Conservation (phyloP, 208 protist genomes). For the Trypanosoma platydactyli region DNA sequence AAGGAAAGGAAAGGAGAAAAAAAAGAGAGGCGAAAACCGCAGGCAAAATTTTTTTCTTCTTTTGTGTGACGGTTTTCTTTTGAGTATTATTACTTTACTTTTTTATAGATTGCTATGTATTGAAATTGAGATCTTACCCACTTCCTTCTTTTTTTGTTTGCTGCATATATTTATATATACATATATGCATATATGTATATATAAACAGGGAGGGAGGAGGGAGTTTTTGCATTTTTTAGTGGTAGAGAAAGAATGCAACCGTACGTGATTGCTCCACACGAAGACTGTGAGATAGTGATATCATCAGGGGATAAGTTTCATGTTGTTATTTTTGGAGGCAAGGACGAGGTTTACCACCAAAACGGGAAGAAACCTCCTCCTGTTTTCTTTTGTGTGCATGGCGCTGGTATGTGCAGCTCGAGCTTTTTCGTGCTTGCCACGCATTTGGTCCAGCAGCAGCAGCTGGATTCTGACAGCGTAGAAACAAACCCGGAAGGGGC, state of each 20-base stretch:
- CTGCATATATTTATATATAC: too few relatives aligned
- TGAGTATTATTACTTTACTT: neutral
- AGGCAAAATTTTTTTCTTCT: slow-evolving; percentile 11
- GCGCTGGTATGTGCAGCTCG: slow-evolving; percentile 83
- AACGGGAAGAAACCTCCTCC: slow-evolving; percentile 28
- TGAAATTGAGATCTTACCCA: neutral
- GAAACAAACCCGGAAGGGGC: neutral
- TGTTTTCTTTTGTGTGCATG: slow-evolving; percentile 89
- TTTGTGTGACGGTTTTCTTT: slow-evolving; percentile 3
- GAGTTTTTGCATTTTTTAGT: neutral
- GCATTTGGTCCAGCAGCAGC: slow-evolving; percentile 31
- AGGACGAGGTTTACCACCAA: slow-evolving; percentile 13
- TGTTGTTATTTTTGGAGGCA: slow-evolving; percentile 41
- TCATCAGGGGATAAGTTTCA: slow-evolving; percentile 51
- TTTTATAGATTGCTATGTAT: neutral
- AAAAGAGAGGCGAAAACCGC: too few relatives aligned
- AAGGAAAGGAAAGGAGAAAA: too few relatives aligned
- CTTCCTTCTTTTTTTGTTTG: slow-evolving; percentile 5
- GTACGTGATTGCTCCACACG: slow-evolving; percentile 4
- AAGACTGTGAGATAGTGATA: slow-evolving; percentile 42
- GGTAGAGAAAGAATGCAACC: neutral
- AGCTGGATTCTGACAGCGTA: neutral
- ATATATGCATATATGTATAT: neutral
- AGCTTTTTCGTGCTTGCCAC: slow-evolving; percentile 62
- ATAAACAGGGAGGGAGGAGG: neutral